Conservation (phyloP, 2,329 filamentous ascomycete species). For the Tolypocladium tropicale region DNA sequence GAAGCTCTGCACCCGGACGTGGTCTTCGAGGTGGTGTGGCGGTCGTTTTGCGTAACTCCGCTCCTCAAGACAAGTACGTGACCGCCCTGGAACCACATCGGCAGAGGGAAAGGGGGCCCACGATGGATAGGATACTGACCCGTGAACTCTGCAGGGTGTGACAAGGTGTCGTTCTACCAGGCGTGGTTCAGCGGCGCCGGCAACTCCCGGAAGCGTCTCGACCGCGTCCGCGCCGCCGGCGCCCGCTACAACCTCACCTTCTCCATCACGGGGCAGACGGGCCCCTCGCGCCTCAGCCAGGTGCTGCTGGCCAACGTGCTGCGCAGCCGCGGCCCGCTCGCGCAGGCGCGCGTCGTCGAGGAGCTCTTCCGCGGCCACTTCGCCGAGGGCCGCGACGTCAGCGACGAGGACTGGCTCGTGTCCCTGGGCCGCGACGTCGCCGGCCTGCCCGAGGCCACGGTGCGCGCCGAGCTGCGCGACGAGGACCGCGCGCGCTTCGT, state of each 20-base stretch:
- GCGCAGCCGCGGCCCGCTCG: conserved; percentile 14
- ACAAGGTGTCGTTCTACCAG: conserved; percentile 27
- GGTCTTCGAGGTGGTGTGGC: conserved; percentile 35
- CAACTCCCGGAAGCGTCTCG: conserved; percentile 15
- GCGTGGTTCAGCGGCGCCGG: conserved; percentile 14
- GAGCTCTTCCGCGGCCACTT: conserved; percentile 32
- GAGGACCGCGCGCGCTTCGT: conserved; percentile 15
- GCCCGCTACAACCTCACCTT: conserved; percentile 27
- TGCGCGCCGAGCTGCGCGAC: conserved; percentile 18
- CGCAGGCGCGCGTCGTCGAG: conserved; percentile 30
- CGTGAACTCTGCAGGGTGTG: conserved; percentile 12
- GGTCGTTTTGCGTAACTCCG: conserved; percentile 35
- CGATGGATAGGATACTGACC: background rate
- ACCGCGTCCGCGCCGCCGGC: conserved; percentile 21
- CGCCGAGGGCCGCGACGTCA: conserved; percentile 29
- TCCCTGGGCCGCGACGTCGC: conserved; percentile 19
- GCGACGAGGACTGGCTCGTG: conserved; percentile 27
- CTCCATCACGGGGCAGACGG: conserved; percentile 29
- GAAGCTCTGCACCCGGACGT: conserved; percentile 27
- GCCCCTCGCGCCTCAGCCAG: conserved; percentile 34
- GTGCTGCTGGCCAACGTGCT: conserved; percentile 34
- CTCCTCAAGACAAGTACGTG: conserved; percentile 12
- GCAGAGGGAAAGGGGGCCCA: background rate
- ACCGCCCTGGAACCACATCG: background rate
- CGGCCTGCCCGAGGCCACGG: conserved; percentile 16